phyloP scores from a whole-genome alignment of 805 yeast genomes.

The Torulaspora gathmanii region DNA sequence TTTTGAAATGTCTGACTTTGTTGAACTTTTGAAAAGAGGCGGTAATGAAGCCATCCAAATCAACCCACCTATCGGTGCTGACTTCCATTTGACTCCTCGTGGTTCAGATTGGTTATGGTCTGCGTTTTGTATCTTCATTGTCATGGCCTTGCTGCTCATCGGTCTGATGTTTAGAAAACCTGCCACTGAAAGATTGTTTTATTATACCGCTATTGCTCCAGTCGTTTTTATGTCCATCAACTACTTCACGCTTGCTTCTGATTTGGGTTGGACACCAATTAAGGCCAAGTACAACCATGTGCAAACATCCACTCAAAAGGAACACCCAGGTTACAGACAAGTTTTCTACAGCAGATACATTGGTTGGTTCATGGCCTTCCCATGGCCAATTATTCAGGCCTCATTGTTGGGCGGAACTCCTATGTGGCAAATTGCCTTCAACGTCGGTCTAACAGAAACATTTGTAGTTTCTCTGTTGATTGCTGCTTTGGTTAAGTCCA shows the following conservation, averaged over 20 bases:
- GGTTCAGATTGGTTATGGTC: conserved; percentile 73
- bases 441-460: conserved; percentile 38
- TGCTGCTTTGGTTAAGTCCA: conserved; percentile 42
- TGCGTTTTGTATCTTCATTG: conserved; percentile 45
- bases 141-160: conserved; percentile 34
- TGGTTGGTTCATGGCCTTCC: conserved; percentile 52
- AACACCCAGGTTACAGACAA: conserved; percentile 43
- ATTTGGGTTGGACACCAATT: conserved; percentile 52
- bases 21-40: conserved; percentile 27
- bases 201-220: conserved; percentile 41
- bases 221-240: conserved; percentile 43
- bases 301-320: conserved; percentile 28
- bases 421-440: conserved; percentile 26
- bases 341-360: conserved; percentile 53
- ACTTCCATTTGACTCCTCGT: conserved; percentile 51
- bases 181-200: conserved; percentile 36
- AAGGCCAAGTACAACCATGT: conserved; percentile 49
- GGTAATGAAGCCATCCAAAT: conserved; percentile 42
- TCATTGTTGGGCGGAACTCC: conserved; percentile 28
- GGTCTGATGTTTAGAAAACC: conserved; percentile 30
- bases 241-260: conserved; percentile 56
- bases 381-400: conserved; percentile 43
- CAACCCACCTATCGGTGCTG: conserved; percentile 45
- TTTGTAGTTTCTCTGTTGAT: conserved; percentile 44
- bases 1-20: conserved; percentile 16